Conservation (phyloP, 495 filamentous ascomycete genomes). For the Trichodelitschia bisporula region DNA sequence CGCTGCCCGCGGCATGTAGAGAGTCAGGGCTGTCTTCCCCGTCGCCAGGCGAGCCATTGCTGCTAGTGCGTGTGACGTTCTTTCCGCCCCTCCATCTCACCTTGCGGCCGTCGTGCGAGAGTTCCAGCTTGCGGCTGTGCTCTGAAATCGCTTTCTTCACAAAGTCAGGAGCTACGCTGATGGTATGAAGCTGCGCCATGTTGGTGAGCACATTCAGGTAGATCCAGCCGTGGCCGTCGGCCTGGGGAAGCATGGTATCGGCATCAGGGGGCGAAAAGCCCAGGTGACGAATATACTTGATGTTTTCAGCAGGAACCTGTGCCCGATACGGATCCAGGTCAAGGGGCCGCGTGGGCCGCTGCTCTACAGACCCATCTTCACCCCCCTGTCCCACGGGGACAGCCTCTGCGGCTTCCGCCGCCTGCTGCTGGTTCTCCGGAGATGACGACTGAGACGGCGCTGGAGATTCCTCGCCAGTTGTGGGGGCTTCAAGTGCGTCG, state of each 20-base stretch:
- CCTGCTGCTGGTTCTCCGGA: conserved; percentile 1
- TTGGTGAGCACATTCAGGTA: conserved; percentile 62
- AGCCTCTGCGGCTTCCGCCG: conserved; percentile 1
- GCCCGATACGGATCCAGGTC: conserved; percentile 45
- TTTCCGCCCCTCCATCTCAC: conserved; percentile 47
- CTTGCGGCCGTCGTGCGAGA: conserved; percentile 48
- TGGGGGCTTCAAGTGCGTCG: not conserved
- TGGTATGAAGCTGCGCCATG: conserved; percentile 56
- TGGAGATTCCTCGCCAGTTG: not conserved
- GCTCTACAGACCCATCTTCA: conserved; percentile 18
- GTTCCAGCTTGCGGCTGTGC: conserved; percentile 41
- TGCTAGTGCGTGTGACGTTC: conserved; percentile 31
- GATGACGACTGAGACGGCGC: too few relatives aligned
- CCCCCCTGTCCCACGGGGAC: not conserved
- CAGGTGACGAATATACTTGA: conserved; percentile 49
- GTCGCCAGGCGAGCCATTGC: conserved; percentile 21
- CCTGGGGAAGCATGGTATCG: conserved; percentile 18
- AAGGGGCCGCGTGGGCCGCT: conserved; percentile 44
- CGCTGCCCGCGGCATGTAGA: not conserved
- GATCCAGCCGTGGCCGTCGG: conserved; percentile 37
- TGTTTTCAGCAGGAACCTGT: conserved; percentile 44
- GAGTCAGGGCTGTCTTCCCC: not conserved
- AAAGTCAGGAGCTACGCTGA: conserved; percentile 51
- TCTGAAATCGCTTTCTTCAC: conserved; percentile 39
- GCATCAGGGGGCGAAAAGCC: conserved; percentile 32